Percentiles rank a stretch among this genome's conserved stretches.
Evolutionary conservation across 176 grass and related monocot genomes (phyloP).

Genomic region (barley (Hordeum vulgare)): MorexV3_pseudomolecules_assembly NC_058518.1:24252809-24253308

Average conservation of each 20-base stretch:
- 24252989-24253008: background rate
- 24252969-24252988: background rate
- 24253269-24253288: slow-evolving; percentile 49
- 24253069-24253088: background rate
- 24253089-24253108: background rate
- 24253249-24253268: slow-evolving; percentile 81
- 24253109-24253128: slow-evolving; percentile 4
- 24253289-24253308: slow-evolving; percentile 49
- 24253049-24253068: background rate
- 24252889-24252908: slow-evolving; percentile 77
- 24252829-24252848: slow-evolving; percentile 76
- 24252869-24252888: slow-evolving; percentile 66
- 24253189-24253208: slow-evolving; percentile 86
- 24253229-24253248: slow-evolving; percentile 86
- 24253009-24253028: background rate
- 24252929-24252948: slow-evolving; percentile 34
- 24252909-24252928: slow-evolving; percentile 57
- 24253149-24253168: slow-evolving; percentile 75
- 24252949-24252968: slow-evolving; percentile 2
- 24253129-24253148: slow-evolving; percentile 65
- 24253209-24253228: slow-evolving; percentile 78
- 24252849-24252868: slow-evolving; percentile 73
- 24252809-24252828: slow-evolving; percentile 88
- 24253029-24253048: background rate
- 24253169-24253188: slow-evolving; percentile 89